A percentile compares a stretch with the other conserved stretches of the same genome.
Evolutionary conservation across 768 basidiomycete species (phyloP).

Genomic region (Mycena vitilis): DNA sequence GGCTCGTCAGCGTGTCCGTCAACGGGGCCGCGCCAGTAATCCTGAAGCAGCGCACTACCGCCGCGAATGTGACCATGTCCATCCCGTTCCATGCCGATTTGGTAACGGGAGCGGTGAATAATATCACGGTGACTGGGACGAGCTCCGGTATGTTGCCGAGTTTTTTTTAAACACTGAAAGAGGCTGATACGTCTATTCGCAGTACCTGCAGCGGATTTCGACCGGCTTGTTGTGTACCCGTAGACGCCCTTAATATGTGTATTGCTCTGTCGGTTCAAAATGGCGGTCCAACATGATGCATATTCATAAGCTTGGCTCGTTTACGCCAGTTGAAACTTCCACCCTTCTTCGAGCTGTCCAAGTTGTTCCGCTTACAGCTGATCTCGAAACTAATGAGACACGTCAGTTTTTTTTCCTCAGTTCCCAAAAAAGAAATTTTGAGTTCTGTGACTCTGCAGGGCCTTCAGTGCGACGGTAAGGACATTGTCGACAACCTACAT

Average conservation of each 20-base stretch:
- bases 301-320: slow-evolving; percentile 6
- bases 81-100: slow-evolving; percentile 27
- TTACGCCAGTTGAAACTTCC: too few species aligned
- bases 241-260: slow-evolving; percentile 27
- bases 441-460: too few species aligned
- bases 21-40: slow-evolving; percentile 24
- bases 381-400: too few species aligned
- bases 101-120: slow-evolving; percentile 27
- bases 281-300: slow-evolving; percentile 5
- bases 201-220: slow-evolving; percentile 31
- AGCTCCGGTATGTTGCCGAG: slow-evolving; percentile 20
- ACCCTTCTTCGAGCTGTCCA: too few species aligned
- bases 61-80: slow-evolving; percentile 27
- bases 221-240: slow-evolving; percentile 25
- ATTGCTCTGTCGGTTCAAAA: slow-evolving; percentile 8
- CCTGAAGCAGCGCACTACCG: slow-evolving; percentile 30
- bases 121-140: slow-evolving; percentile 28
- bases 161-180: slow-evolving; percentile 6
- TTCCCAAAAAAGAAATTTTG: too few species aligned
- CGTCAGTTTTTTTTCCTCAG: too few species aligned
- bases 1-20: slow-evolving; percentile 28
- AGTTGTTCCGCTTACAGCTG: too few species aligned
- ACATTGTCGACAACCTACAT: too few species aligned
- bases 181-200: slow-evolving; percentile 6
- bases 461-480: too few species aligned